These are phyloP conservation scores for Lachancea fermentati DNA, from an alignment of 805 yeast genomes.

Conservation along the genomic window DNA sequence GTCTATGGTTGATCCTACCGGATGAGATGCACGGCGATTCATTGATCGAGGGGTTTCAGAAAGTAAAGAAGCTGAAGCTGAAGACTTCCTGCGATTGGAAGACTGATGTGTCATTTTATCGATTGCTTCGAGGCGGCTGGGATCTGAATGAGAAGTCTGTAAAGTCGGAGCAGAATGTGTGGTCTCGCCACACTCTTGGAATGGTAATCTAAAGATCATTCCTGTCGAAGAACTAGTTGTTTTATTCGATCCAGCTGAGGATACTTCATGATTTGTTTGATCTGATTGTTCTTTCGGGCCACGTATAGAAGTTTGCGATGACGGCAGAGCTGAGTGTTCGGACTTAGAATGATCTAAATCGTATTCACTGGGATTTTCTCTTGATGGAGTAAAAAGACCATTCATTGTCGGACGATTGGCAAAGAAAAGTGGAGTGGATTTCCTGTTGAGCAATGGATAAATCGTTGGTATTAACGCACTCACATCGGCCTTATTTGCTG, in stretches of 20 bases:
- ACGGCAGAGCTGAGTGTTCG: conserved; percentile 1
- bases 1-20: conserved; percentile 8
- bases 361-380: neutral
- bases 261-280: neutral
- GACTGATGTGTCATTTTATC: neutral
- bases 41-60: neutral
- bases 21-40: conserved; percentile 25
- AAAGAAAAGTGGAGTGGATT: conserved; percentile 6
- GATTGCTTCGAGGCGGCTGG: neutral
- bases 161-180: conserved; percentile 1
- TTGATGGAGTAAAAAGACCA: neutral
- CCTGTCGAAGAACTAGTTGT: conserved; percentile 32
- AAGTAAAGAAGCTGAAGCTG: conserved; percentile 2
- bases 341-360: conserved; percentile 4
- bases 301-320: conserved; percentile 1
- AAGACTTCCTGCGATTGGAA: conserved; percentile 5
- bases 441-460: conserved; percentile 2
- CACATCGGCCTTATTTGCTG: neutral
- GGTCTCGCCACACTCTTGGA: conserved; percentile 35
- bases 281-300: conserved; percentile 5
- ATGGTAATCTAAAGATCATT: conserved; percentile 57
- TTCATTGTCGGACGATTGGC: neutral
- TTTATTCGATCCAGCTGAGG: conserved; percentile 8
- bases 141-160: neutral
- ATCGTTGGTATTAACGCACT: neutral